Base-by-base conservation (phyloP, 192 early-diverging fungal genomes). In the Gonapodya prolifera region DNA sequence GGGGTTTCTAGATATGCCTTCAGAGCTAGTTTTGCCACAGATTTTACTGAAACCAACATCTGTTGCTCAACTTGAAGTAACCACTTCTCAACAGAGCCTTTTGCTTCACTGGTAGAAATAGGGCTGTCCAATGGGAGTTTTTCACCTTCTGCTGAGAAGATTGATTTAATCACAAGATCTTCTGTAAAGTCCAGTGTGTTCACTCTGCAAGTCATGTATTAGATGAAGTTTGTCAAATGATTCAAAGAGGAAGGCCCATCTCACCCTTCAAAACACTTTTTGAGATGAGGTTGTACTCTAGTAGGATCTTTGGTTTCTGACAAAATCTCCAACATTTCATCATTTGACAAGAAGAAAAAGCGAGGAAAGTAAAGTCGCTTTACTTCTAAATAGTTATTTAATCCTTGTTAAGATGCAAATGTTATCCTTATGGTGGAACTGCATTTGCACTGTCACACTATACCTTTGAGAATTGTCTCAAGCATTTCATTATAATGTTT, bases 311-410 rank as follows among this genome's bases (percentile, higher is more conserved):
- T 90, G 1, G 89, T 90, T 76, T 90, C 89, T 16, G 87, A 89
- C 33, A 90, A 79, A 80, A 90, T 90, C 79, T 90, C 89, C 28
- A 90, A 81, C 89, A 90, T 90, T 80, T 90, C 89, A 76, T 90
- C 89, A 77, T 90, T 90, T 33, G 89, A 89, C 13, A 90, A 76
- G 81, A 90, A 90, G 80, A 90, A 90, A 79, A 90, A 90, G 16
- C 89, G 77, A 0, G 89, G 89, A 78, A 90, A 90, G 76, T 80
- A 87, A 29, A 90, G 75, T 34, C 89, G 82, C 75, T 90, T 90
- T 31, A 89, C 77, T 75, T 90, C 89, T 69, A 90, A 76, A 73
- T 90, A 90, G 0, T 85, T 86, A 76, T 90, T 90, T 23, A 90
- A 80, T 28, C 45, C n/a, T n/a, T n/a, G n/a, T n/a, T n/a, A n/a